Base-by-base conservation (phyloP, 345 rosid genomes). In the Linum trigynum region DNA sequence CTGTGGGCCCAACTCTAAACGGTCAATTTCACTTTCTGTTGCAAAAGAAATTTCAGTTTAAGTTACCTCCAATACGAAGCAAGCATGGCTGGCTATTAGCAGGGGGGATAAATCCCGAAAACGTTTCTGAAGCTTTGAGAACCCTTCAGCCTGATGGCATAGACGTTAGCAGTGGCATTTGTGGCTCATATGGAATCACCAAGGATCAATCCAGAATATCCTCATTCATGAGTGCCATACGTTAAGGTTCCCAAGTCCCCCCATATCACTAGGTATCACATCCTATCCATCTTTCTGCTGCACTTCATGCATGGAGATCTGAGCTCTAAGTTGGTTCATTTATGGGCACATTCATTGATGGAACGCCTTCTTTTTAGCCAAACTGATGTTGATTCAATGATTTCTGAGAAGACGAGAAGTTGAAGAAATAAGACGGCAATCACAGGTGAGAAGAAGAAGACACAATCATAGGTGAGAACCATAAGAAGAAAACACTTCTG, bases 111-210 rank as follows among this genome's bases (percentile, higher is more conserved):
- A 75, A 82, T 65, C 90, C 90, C 12, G 72, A 71, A 43, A 90
- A 86, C 40, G 90, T 73, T 69, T 57, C 71, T 65, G 84, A 82
- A 80, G 95, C 97, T 23, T 74, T 94, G 48, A 72, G 80, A 16
- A 77, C 67, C 38, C 84, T 86, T 53, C 78, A 79, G 65, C 96
- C 95, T 35, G 64, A 76, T 39, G 97, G 95, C n/a, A 73, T 86
- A 59, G 99, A 90, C 72, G 95, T 88, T 17, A 90, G 97, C 61
- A 88, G 96, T 10, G 89, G 97, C 62, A 84, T 94, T 70, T 88
- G 99, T 55, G 74, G 78, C 36, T 39, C 80, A 10, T 89, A 94
- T 66, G 92, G 96, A 3, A 77, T 90, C 59, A 81, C 64, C 41
- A 86, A 88, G 77, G 95, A 90, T 65, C 81, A 16, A 67, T 76